These are phyloP conservation scores for Chytriomyces sp. DNA, from an alignment of 192 early-diverging fungal species.

Conservation along the genomic window DNA sequence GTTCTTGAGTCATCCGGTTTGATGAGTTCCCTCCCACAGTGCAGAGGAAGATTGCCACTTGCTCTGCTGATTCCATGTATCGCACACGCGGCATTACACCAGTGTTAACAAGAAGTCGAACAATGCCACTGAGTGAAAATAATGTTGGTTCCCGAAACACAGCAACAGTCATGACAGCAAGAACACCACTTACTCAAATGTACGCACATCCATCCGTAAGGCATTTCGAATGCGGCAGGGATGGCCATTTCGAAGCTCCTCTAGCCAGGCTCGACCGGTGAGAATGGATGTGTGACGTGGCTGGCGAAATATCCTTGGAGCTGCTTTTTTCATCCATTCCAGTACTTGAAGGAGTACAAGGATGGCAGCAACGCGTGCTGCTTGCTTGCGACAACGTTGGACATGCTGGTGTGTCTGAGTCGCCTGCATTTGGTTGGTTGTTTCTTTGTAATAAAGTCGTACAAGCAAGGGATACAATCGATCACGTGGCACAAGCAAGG, in stretches of 20 bases:
- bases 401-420: no score
- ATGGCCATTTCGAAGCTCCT: not conserved
- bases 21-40: constrained; percentile 4
- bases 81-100: not conserved
- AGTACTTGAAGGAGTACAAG: not conserved
- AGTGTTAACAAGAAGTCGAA: not conserved
- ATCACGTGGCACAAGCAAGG: no score
- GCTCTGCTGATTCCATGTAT: not conserved
- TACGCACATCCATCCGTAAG: not conserved
- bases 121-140: not conserved
- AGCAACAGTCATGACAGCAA: no score
- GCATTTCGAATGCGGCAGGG: not conserved
- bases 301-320: no score
- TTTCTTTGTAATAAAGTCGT: not conserved
- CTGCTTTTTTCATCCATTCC: no score
- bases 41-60: constrained; percentile 18
- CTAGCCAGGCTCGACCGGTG: constrained; percentile 1
- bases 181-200: constrained; percentile 2
- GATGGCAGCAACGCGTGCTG: no score
- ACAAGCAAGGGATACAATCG: not conserved
- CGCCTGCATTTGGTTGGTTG: no score
- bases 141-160: not conserved
- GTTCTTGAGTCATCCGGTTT: constrained; percentile 1
- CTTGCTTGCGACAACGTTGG: not conserved
- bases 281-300: not conserved